Conservation (phyloP, 202 grass and related monocot species). For the Setaria italica region DNA sequence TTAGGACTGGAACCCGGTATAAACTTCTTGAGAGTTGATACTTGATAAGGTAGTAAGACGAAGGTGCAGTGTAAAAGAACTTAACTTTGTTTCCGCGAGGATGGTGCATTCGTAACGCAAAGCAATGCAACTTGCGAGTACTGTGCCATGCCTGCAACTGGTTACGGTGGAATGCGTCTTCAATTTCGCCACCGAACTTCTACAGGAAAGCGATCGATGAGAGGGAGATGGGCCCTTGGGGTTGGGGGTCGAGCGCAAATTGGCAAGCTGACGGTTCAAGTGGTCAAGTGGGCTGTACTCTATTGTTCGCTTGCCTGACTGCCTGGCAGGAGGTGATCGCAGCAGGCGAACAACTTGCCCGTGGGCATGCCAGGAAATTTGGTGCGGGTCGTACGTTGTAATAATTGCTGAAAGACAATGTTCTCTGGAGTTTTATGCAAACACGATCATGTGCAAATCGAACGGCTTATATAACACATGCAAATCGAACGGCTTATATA, state of each 20-base stretch:
- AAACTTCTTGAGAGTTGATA: background rate
- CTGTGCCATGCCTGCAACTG: constrained; percentile 2
- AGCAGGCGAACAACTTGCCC: constrained; percentile 15
- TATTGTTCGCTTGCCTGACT: background rate
- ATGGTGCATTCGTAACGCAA: constrained; percentile 12
- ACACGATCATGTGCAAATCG: background rate
- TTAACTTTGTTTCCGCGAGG: background rate
- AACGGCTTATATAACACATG: background rate
- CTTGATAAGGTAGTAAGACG: too few relatives aligned
- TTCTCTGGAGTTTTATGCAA: background rate
- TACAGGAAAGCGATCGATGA: constrained; percentile 16
- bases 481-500: background rate
- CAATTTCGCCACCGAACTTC: constrained; percentile 1
- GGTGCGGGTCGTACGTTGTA: constrained; percentile 1
- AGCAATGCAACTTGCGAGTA: background rate
- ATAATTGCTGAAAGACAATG: background rate
- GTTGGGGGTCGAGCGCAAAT: constrained; percentile 29
- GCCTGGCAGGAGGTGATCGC: background rate
- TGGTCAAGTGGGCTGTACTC: constrained; percentile 18
- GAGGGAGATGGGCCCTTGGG: background rate
- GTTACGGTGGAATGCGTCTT: background rate
- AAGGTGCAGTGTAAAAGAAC: constrained; percentile 5
- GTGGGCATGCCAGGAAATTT: constrained; percentile 13
- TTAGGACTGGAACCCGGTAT: background rate
- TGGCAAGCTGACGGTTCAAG: constrained; percentile 31